A percentile compares a stretch with the other conserved stretches of the same genome.
phyloP scores from a whole-genome alignment of 1,284 basidiomycete species.

The Flammula alnicola region DNA sequence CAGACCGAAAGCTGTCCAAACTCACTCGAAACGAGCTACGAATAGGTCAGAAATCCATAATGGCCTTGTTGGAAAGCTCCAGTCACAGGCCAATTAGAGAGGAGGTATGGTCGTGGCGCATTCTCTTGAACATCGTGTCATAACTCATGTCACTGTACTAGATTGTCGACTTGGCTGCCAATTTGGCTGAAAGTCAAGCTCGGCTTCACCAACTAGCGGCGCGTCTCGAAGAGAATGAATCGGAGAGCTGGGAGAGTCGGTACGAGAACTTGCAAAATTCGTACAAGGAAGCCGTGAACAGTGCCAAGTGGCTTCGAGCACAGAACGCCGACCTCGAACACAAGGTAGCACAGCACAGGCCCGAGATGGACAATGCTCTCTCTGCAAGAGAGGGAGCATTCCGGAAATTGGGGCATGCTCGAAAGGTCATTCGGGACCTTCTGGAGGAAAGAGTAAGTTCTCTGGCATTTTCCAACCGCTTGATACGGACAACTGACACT shows the following conservation, averaged over 20 bases:
- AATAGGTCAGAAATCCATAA: not conserved
- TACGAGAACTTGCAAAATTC: slow-evolving; percentile 36
- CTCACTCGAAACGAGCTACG: too few species aligned
- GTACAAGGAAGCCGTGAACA: slow-evolving; percentile 28
- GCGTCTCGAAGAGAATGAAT: slow-evolving; percentile 24
- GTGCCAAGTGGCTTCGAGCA: slow-evolving; percentile 29
- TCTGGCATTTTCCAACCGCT: not conserved
- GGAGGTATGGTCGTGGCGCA: slow-evolving; percentile 19
- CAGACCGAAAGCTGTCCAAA: too few species aligned
- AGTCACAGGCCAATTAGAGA: slow-evolving; percentile 18
- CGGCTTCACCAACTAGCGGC: slow-evolving; percentile 25
- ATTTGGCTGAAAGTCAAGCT: slow-evolving; percentile 28
- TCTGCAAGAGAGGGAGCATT: slow-evolving; percentile 36
- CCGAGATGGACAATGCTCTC: slow-evolving; percentile 34
- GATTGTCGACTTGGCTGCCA: slow-evolving; percentile 25
- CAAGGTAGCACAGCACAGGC: slow-evolving; percentile 26
- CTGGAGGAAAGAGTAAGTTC: slow-evolving; percentile 44
- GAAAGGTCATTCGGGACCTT: slow-evolving; percentile 43
- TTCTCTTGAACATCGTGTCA: not conserved
- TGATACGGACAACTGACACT: not conserved
- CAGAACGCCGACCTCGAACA: slow-evolving; percentile 36
- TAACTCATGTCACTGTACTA: slow-evolving; percentile 9
- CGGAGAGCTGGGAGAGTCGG: slow-evolving; percentile 27
- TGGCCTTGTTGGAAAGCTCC: slow-evolving; percentile 7
- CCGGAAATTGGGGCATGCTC: slow-evolving; percentile 41